phyloP scores from a whole-genome alignment of 2,329 filamentous ascomycete species.

The Aquanectria penicillioides region DNA sequence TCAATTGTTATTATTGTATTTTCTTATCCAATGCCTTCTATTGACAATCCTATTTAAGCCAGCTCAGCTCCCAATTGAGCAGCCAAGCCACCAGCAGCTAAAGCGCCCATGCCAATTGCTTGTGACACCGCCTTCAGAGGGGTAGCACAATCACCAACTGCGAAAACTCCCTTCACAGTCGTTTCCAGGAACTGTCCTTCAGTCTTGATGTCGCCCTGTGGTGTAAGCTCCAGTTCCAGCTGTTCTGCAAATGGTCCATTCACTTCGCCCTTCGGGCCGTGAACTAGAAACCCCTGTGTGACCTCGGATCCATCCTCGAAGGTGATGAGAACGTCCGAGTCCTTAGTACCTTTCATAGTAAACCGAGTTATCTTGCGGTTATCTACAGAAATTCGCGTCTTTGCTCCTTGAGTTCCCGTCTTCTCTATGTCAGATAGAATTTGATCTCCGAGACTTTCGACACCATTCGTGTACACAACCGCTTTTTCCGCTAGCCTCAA shows the following conservation, averaged over 20 bases:
- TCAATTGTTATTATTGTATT: no score
- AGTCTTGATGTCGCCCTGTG: conserved; percentile 50
- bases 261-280: conserved; percentile 44
- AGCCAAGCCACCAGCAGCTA: background rate
- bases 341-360: background rate
- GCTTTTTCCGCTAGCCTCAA: conserved; percentile 45
- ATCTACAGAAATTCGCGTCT: background rate
- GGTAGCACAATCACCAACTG: conserved; percentile 55
- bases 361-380: background rate
- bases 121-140: conserved; percentile 25
- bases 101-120: background rate
- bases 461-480: background rate
- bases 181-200: conserved; percentile 55
- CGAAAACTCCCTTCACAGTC: conserved; percentile 56
- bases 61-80: background rate
- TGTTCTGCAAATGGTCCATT: conserved; percentile 51
- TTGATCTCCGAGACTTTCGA: background rate
- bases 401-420: background rate
- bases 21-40: background rate
- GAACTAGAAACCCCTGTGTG: background rate
- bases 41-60: background rate
- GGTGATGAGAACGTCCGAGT: conserved; percentile 34
- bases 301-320: background rate
- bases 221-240: conserved; percentile 50
- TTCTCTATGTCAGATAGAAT: background rate